Percentiles rank a stretch among this genome's conserved stretches.
Conservation (phyloP, 1,139 yeast genomes). For the Torulaspora pretoriensis region DNA sequence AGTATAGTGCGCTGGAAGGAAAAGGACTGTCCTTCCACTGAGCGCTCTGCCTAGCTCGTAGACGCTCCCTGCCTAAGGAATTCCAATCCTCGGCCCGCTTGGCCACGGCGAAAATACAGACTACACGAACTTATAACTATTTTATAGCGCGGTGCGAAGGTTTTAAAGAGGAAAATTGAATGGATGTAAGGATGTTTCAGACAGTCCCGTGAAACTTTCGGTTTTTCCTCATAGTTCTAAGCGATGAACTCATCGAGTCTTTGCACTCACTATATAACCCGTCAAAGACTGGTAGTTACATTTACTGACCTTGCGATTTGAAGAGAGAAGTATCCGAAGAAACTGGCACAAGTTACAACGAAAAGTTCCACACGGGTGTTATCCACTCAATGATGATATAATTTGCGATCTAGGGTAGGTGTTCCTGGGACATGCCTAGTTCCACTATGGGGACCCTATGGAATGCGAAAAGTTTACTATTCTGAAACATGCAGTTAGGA, state of each 20-base stretch:
- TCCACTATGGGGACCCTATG: conserved; percentile 38
- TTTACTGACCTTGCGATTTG: too few relatives aligned
- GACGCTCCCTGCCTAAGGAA: not conserved
- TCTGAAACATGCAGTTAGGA: conserved; percentile 23
- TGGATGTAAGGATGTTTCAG: not conserved
- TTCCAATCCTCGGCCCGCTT: too few relatives aligned
- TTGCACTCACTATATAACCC: too few relatives aligned
- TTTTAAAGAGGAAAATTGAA: not conserved
- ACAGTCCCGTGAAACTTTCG: not conserved
- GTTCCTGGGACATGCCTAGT: conserved; percentile 47
- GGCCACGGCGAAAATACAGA: not conserved
- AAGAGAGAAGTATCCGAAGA: too few relatives aligned
- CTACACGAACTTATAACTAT: not conserved
- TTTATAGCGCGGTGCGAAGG: not conserved
- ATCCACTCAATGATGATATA: conserved; percentile 46
- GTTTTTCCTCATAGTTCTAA: too few relatives aligned
- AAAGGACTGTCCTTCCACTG: too few relatives aligned
- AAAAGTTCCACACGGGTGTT: not conserved
- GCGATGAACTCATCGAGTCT: too few relatives aligned
- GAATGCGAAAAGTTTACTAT: conserved; percentile 39
- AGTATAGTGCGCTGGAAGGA: too few relatives aligned
- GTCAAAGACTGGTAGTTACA: too few relatives aligned
- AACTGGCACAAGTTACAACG: conserved; percentile 3
- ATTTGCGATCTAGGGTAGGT: conserved; percentile 59
- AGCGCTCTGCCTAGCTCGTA: not conserved